Base-by-base conservation (phyloP, 2,329 filamentous ascomycete genomes). In the Xylariaceae sp. region DNA sequence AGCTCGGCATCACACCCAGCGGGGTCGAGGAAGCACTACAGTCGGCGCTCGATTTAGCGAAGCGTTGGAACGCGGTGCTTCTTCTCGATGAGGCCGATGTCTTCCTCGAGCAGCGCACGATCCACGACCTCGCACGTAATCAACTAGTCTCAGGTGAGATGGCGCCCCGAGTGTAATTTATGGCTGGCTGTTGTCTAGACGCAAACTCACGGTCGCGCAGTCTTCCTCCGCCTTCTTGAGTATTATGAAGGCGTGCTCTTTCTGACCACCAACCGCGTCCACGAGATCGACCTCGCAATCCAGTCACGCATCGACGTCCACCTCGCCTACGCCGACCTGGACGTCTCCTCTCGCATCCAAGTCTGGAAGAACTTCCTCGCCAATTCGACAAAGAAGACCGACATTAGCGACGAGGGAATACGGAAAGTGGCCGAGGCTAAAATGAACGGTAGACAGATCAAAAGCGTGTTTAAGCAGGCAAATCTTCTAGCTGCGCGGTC, bases 81-180 rank as follows among this genome's bases (percentile, higher is more conserved):
- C 52, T 69, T 0, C 46, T 66, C 1, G 63, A 66, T 29, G 63
- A 67, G 34, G 58, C 58, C 0, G 63, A 66, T 27, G 57, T 67
- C 1, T 68, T 67, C 38, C 51, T 68, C 5, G 51, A 51, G 7
- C 48, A 52, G 10, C 47, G 61, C 4, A 55, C 50, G 0, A 40
- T 45, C 6, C 43, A 56, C 3, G 52, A 57, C n/a, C 38, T 66
- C 9, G 45, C 45, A 2, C 54, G 62, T 2, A 67, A 67, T 40
- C 54, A 57, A 37, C 49, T 67, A 1, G 61, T 67, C 0, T 43
- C 49, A n/a, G n/a, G n/a, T n/a, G n/a, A n/a, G n/a, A n/a, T n/a
- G n/a, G n/a, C n/a, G n/a, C n/a, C n/a, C n/a, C n/a, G n/a, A n/a
- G n/a, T n/a, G n/a, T n/a, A n/a, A n/a, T n/a, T n/a, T n/a, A n/a